A percentile compares a stretch with the other conserved stretches of the same genome.
Conservation (phyloP, 192 early-diverging fungal species). For the Radiomyces spectabilis region DNA sequence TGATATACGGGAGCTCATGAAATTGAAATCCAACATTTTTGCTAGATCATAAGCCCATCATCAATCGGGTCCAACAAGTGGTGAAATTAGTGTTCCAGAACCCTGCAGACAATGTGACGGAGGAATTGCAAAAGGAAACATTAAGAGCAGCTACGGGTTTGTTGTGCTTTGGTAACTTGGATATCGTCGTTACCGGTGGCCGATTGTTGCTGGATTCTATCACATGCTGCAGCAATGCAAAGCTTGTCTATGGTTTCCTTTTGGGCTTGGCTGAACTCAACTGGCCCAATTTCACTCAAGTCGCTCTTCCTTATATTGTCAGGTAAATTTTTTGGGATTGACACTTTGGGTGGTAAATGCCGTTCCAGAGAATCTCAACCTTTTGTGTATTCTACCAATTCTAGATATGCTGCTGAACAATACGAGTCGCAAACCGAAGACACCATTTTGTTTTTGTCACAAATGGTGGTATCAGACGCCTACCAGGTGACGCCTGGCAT, state of each 20-base stretch:
- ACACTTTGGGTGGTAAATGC: no score
- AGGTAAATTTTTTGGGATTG: conserved; percentile 19
- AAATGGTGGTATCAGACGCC: conserved; percentile 32
- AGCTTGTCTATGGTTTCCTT: conserved; percentile 58
- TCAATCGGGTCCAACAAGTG: conserved; percentile 28
- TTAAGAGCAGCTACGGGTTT: conserved; percentile 18
- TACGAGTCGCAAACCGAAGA: conserved; percentile 26
- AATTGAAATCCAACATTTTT: no score
- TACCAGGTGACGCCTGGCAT: conserved; percentile 30
- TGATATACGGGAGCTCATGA: background rate
- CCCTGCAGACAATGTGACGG: conserved; percentile 7
- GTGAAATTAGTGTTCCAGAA: conserved; percentile 24
- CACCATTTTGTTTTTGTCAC: conserved; percentile 39
- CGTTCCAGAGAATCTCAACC: no score
- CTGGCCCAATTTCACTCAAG: conserved; percentile 66
- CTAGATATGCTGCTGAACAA: conserved; percentile 35
- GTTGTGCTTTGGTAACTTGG: conserved; percentile 19
- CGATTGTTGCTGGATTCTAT: conserved; percentile 20
- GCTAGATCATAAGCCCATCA: conserved; percentile 39
- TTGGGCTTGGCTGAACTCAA: conserved; percentile 54
- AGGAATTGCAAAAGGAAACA: conserved; percentile 18
- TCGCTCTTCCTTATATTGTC: conserved; percentile 66
- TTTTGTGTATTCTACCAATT: no score
- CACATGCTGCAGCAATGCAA: conserved; percentile 34
- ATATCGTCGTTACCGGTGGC: conserved; percentile 23